phyloP scores from a whole-genome alignment of 805 yeast genomes.

The Cyberlindnera xishuangbannaensis region DNA sequence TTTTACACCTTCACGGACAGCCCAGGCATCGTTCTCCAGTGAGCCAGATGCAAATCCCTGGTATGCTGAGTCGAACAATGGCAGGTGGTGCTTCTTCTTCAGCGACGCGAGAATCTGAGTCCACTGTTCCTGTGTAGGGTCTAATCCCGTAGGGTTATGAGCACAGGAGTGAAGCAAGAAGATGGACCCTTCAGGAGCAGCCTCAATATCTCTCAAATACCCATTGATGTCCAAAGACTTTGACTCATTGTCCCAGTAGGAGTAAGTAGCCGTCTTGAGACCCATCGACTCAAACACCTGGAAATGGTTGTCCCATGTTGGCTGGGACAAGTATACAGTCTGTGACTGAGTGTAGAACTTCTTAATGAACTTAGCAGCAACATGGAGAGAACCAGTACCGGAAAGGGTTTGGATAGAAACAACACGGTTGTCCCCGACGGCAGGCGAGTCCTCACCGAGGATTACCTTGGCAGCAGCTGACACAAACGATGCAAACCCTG shows the following conservation, averaged over 20 bases:
- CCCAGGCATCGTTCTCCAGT: slow-evolving; percentile 76
- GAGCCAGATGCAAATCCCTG: slow-evolving; percentile 96
- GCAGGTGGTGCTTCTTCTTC: slow-evolving; percentile 59
- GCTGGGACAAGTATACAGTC: slow-evolving; percentile 67
- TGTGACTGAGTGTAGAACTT: slow-evolving; percentile 31
- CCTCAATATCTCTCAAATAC: slow-evolving; percentile 51
- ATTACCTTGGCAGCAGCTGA: slow-evolving; percentile 68
- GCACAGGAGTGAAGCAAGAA: slow-evolving; percentile 92
- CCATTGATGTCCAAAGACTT: slow-evolving; percentile 72
- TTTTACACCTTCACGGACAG: slow-evolving; percentile 55
- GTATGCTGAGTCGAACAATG: slow-evolving; percentile 90
- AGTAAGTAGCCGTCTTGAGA: slow-evolving; percentile 60
- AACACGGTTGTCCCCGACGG: slow-evolving; percentile 40
- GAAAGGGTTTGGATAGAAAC: slow-evolving; percentile 73
- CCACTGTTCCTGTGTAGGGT: slow-evolving; percentile 87
- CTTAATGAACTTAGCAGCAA: slow-evolving; percentile 58
- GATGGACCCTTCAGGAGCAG: slow-evolving; percentile 71
- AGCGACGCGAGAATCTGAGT: slow-evolving; percentile 55
- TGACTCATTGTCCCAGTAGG: slow-evolving; percentile 76
- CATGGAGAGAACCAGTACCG: slow-evolving; percentile 88
- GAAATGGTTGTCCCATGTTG: slow-evolving; percentile 98
- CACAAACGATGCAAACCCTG: slow-evolving; percentile 67
- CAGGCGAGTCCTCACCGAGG: slow-evolving; percentile 54
- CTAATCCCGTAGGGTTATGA: slow-evolving; percentile 96
- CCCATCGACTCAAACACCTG: slow-evolving; percentile 75